A percentile compares a stretch with the other conserved stretches of the same genome.
Conservation (phyloP, 2,329 filamentous ascomycete genomes). For the Sporothrix sp. region DNA sequence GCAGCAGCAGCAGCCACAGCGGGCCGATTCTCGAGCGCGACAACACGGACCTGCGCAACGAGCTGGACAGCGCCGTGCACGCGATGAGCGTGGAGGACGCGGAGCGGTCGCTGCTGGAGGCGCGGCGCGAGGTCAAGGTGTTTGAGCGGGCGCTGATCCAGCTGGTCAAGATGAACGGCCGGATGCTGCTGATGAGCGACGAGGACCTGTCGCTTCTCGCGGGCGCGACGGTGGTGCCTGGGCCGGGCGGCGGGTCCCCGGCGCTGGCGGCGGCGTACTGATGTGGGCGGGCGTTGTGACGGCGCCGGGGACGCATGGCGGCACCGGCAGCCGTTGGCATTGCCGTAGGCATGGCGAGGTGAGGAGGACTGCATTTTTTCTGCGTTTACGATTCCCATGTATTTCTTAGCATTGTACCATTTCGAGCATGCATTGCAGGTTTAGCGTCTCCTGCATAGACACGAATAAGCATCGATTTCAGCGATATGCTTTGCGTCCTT, state of each 20-base stretch:
- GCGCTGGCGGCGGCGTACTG: constrained; percentile 7
- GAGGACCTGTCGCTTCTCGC: too few relatives aligned
- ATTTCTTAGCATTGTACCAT: too few relatives aligned
- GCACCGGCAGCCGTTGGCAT: neutral
- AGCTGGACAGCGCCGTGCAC: constrained; percentile 29
- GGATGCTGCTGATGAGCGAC: constrained; percentile 32
- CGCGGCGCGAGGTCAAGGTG: constrained; percentile 50
- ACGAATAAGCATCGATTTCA: too few relatives aligned
- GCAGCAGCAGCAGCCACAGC: neutral
- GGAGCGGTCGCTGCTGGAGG: constrained; percentile 43
- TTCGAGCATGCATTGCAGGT: too few relatives aligned
- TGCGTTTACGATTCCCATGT: too few relatives aligned
- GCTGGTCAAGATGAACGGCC: constrained; percentile 50
- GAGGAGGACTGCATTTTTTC: too few relatives aligned
- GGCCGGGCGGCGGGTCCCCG: constrained; percentile 9
- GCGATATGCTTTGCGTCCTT: too few relatives aligned
- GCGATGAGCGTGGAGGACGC: constrained; percentile 55
- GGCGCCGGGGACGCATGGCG: constrained; percentile 4
- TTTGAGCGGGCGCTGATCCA: constrained; percentile 52
- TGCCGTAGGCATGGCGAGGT: too few relatives aligned
- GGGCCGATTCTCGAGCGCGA: constrained; percentile 3
- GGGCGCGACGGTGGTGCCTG: constrained; percentile 12
- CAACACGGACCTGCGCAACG: constrained; percentile 21
- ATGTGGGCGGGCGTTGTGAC: constrained; percentile 9
- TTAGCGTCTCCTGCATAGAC: too few relatives aligned